These are phyloP conservation scores for Fusarium anthophilum DNA, from an alignment of 2,329 filamentous ascomycete species.

Conservation along the genomic window DNA sequence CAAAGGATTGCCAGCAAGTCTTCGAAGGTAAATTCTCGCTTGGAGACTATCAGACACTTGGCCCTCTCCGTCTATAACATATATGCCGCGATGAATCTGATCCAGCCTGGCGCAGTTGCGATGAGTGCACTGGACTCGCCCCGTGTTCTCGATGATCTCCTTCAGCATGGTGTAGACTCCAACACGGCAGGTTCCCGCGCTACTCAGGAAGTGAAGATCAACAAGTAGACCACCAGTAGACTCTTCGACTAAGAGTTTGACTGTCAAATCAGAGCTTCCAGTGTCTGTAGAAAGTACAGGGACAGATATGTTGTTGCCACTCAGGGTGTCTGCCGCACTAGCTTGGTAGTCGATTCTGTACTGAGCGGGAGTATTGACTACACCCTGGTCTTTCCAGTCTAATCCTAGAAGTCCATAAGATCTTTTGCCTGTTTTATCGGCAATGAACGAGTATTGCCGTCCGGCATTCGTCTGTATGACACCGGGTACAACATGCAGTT, in stretches of 20 bases:
- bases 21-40: accelerated
- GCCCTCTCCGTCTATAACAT: accelerated
- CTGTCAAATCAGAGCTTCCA: accelerated
- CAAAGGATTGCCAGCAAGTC: background rate
- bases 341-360: too few relatives aligned
- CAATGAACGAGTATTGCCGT: accelerated
- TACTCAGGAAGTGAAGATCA: accelerated
- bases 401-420: accelerated
- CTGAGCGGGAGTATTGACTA: too few relatives aligned
- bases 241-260: accelerated
- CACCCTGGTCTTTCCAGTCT: too few relatives aligned
- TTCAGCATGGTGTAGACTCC: accelerated
- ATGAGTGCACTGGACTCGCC: accelerated
- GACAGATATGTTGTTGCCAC: too few relatives aligned
- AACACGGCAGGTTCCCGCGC: accelerated
- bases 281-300: too few relatives aligned
- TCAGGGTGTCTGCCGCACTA: too few relatives aligned
- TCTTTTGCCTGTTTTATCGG: accelerated
- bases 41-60: accelerated
- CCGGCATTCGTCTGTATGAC: background rate
- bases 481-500: background rate
- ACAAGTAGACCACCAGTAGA: accelerated
- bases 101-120: accelerated
- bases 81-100: accelerated
- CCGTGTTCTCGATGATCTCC: accelerated